phyloP scores from a whole-genome alignment of 306 rosid species.

The Vachellia pachyceras region DNA sequence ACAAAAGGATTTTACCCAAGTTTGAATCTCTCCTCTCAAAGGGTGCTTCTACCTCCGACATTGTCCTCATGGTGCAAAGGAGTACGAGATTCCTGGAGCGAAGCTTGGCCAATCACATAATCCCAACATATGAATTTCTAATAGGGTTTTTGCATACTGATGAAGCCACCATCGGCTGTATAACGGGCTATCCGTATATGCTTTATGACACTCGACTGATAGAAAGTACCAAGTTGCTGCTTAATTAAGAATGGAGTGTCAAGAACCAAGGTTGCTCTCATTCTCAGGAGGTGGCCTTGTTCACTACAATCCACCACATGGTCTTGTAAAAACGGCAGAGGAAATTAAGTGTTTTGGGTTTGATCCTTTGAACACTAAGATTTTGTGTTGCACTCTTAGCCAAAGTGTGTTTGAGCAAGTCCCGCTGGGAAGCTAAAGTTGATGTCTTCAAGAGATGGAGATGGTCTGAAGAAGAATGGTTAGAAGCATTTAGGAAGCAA shows the following conservation, averaged over 20 bases:
- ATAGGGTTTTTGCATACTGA: background rate
- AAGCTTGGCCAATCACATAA: background rate
- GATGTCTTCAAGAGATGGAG: constrained; percentile 59
- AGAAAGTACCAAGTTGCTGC: background rate
- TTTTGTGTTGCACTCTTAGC: constrained; percentile 47
- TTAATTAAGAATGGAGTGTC: background rate
- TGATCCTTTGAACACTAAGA: constrained; percentile 3
- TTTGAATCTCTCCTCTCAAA: background rate
- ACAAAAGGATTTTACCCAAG: background rate
- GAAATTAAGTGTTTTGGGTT: constrained; percentile 38
- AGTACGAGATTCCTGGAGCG: background rate
- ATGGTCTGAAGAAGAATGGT: constrained; percentile 50
- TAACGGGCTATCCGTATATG: background rate
- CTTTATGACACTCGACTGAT: background rate
- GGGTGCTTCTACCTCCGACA: background rate
- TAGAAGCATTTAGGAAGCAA: constrained; percentile 41
- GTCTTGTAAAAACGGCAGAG: background rate
- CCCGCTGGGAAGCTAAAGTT: constrained; percentile 50
- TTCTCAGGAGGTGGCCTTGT: background rate
- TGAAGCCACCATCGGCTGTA: background rate
- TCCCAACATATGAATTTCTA: background rate
- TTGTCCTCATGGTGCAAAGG: background rate
- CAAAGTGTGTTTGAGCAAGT: constrained; percentile 25
- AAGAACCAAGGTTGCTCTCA: background rate
- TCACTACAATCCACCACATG: background rate